Evolutionary conservation across 2,329 filamentous ascomycete genomes (phyloP).

Genomic region (Penicillium psychrosexuale): DNA sequence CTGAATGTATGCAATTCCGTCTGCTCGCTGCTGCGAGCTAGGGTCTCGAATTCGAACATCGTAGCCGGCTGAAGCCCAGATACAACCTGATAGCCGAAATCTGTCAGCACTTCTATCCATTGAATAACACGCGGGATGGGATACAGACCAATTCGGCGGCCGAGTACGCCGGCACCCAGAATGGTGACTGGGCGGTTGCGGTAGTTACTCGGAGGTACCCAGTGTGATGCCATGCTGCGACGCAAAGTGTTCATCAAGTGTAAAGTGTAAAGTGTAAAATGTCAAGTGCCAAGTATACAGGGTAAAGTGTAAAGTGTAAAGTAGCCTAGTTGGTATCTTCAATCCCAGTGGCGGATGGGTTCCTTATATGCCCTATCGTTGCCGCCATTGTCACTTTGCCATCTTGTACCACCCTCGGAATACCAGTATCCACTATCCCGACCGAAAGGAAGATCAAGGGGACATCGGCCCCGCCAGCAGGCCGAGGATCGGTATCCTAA

Average conservation of each 20-base stretch:
- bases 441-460: neutral
- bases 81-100: slow-evolving; percentile 19
- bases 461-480: neutral
- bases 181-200: slow-evolving; percentile 39
- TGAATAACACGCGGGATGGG: neutral
- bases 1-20: slow-evolving; percentile 33
- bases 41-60: slow-evolving; percentile 30
- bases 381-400: neutral
- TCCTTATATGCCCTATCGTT: neutral
- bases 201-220: slow-evolving; percentile 29
- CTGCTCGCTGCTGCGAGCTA: slow-evolving; percentile 31
- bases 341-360: neutral
- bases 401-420: slow-evolving; percentile 1
- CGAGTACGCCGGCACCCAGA: slow-evolving; percentile 44
- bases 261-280: neutral
- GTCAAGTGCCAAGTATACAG: no score
- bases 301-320: neutral
- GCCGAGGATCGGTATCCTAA: neutral
- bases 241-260: no score
- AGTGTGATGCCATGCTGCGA: slow-evolving; percentile 17
- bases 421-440: neutral
- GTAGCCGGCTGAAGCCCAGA: slow-evolving; percentile 36
- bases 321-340: neutral
- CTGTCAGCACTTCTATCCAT: neutral
- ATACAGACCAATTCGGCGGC: slow-evolving; percentile 38